Conservation (phyloP, 305 asterid genomes). For the Fraxinus sp. region DNA sequence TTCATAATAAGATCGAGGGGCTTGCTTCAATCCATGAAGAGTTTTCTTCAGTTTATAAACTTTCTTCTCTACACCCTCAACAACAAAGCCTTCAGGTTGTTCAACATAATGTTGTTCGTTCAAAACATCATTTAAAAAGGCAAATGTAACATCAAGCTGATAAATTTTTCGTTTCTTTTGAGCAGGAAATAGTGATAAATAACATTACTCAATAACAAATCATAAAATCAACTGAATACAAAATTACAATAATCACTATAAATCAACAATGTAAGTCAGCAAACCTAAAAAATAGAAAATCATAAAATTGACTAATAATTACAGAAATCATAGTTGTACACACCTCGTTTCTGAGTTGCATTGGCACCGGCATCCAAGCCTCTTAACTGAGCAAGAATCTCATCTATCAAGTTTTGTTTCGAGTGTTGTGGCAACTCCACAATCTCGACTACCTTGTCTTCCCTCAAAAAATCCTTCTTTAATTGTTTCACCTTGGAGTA, state of each 20-base stretch:
- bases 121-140: background rate
- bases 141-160: too few species aligned
- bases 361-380: conserved; percentile 51
- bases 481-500: conserved; percentile 57
- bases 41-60: background rate
- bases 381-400: conserved; percentile 53
- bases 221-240: background rate
- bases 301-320: background rate
- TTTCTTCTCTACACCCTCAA: background rate
- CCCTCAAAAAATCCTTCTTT: conserved; percentile 39
- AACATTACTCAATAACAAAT: background rate
- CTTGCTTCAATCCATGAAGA: background rate
- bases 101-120: too few species aligned
- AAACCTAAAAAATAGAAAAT: background rate
- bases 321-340: conserved; percentile 23
- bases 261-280: background rate
- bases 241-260: background rate
- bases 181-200: too few species aligned
- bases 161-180: too few species aligned
- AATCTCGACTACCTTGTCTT: conserved; percentile 35
- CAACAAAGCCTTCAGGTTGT: background rate
- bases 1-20: background rate
- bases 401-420: conserved; percentile 60
- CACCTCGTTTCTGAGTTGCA: conserved; percentile 56
- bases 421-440: conserved; percentile 51